Percentiles rank a stretch among this genome's conserved stretches.
These are phyloP conservation scores for Oropetium thomaeum DNA, from an alignment of 176 grass and related monocot genomes.

Conservation along the genomic window DNA sequence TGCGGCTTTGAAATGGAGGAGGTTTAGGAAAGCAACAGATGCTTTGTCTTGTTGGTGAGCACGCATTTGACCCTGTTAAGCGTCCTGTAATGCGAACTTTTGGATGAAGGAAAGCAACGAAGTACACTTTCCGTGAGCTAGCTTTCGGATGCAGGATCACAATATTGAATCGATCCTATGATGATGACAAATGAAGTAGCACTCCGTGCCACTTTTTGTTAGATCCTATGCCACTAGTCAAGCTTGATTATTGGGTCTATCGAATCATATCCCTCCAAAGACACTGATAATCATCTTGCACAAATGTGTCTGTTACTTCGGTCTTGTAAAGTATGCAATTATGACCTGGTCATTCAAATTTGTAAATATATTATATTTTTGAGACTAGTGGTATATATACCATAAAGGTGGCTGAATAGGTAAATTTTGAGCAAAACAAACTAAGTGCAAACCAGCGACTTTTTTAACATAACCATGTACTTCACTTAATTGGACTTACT, in stretches of 20 bases:
- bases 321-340: neutral
- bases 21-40: neutral
- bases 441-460: neutral
- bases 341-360: no score
- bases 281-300: neutral
- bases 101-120: slow-evolving; percentile 27
- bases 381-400: no score
- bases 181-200: slow-evolving; percentile 44
- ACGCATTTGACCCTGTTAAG: slow-evolving; percentile 12
- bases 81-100: slow-evolving; percentile 37
- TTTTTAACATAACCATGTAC: no score
- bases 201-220: slow-evolving; percentile 41
- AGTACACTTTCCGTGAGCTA: slow-evolving; percentile 35
- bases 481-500: neutral
- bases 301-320: neutral
- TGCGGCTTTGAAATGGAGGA: neutral
- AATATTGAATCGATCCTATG: slow-evolving; percentile 31
- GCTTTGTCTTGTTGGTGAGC: slow-evolving; percentile 16
- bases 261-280: neutral
- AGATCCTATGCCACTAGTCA: slow-evolving; percentile 30
- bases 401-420: no score
- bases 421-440: no score
- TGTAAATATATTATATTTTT: no score
- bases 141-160: slow-evolving; percentile 31
- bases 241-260: neutral